Evolutionary conservation across 805 yeast genomes (phyloP), one percentile per base, ranked within the genome.

Genomic region (Lachancea sp.): DNA sequence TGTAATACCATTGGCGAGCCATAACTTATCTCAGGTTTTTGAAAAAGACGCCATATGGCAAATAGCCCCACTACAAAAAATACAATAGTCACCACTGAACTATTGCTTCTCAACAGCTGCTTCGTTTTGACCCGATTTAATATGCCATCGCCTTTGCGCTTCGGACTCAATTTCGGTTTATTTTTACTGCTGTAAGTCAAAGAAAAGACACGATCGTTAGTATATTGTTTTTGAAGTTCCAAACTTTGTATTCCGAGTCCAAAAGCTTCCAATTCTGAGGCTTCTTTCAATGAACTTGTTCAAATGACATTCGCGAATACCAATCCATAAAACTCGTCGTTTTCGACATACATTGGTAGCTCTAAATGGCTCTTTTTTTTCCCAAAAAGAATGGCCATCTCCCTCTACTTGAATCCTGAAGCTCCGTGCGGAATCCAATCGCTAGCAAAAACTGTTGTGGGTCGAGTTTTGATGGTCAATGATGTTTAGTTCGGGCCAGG

Each of bases 271-370:
- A 22, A 8, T 22, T 22, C 8, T 22, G 25, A 8, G 4, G 25
- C 25, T 6, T 22, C 25, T 22, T 22, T 22, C 8, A 8, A 22
- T 8, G n/a, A 22, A 22, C 25, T 22, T 22, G 25, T 15, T 30
- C 33, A 6, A 12, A 6, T 12, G 16, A 15, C 6, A 30, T 30
- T 5, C 11, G 16, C 33, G 6, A 30, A 30, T 15, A 12, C 5
- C 19, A 32, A 32, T 38, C 17, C 34, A 29, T 27, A 27, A 29
- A 38, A 27, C n/a, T 12, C 35, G 3, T 15, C 8, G 12, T n/a
- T 17, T 38, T 13, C 9, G 22, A 40, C 43, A 46, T 48, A 49
- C 46, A 47, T 47, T 41, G 47, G 48, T 27, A 45, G 45, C 41
- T 45, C 47, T 30, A 38, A 41, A 39, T 40, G 44, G 19, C 43